A percentile compares a stretch with the other conserved stretches of the same genome.
Conservation (phyloP, 116 monocot species). For the Thalassia testudinum region DNA sequence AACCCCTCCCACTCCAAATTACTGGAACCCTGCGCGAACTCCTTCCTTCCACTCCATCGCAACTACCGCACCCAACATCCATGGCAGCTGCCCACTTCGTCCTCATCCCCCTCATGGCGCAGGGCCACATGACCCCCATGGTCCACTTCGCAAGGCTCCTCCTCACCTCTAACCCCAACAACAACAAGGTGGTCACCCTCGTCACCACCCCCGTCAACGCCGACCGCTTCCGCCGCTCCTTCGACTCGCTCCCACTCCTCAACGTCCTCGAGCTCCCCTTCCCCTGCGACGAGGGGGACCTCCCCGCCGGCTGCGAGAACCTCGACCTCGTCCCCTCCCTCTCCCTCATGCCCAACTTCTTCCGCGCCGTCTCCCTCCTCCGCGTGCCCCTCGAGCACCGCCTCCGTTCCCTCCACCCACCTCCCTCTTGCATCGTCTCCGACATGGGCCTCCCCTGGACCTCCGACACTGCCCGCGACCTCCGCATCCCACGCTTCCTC, state of each 20-base stretch:
- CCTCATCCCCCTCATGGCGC: conserved; percentile 13
- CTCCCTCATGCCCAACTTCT: conserved; percentile 5
- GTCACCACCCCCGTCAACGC: conserved; percentile 14
- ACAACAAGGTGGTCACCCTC: conserved; percentile 3
- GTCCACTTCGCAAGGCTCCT: conserved; percentile 13
- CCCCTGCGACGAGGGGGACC: conserved; percentile 2
- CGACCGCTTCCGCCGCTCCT: conserved; percentile 1
- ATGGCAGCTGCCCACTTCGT: conserved; percentile 11
- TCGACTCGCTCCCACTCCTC: conserved; percentile 2
- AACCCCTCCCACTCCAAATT: too few relatives aligned
- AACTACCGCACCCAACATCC: too few relatives aligned
- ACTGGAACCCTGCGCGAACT: too few relatives aligned
- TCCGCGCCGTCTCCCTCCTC: background rate
- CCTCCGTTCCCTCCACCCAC: background rate
- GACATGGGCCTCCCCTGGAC: conserved; percentile 13
- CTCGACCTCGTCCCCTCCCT: conserved; percentile 5
- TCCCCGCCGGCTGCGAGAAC: conserved; percentile 10
- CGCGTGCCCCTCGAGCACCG: background rate
- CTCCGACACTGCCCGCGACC: background rate
- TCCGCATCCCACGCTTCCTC: conserved; percentile 6
- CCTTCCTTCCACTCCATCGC: too few relatives aligned
- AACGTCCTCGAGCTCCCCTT: conserved; percentile 1
- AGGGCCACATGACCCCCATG: conserved; percentile 20
- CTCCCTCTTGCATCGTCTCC: conserved; percentile 9
- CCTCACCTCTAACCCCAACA: too few relatives aligned